Conservation (phyloP, 441 rosid species). For the Populus hybrid region DNA sequence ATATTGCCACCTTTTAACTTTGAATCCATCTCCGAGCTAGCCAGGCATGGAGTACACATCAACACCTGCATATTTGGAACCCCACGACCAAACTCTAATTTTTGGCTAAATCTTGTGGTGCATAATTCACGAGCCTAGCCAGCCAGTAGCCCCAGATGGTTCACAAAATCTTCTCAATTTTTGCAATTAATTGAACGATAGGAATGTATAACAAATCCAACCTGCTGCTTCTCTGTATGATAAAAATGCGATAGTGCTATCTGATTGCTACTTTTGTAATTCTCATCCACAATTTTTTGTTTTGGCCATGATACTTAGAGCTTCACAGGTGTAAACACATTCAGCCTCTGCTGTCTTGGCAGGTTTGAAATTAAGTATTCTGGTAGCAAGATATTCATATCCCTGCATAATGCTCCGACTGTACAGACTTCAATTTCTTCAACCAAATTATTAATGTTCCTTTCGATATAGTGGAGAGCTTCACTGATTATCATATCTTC, state of each 20-base stretch:
- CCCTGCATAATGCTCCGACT: background rate
- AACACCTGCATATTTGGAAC: background rate
- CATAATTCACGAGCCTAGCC: background rate
- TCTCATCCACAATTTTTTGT: constrained; percentile 11
- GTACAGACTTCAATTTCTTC: too few relatives aligned
- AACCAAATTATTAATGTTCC: too few relatives aligned
- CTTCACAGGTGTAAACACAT: background rate
- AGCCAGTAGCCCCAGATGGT: background rate
- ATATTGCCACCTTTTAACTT: background rate
- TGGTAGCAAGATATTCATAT: background rate
- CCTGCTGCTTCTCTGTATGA: background rate
- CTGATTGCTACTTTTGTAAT: constrained; percentile 1
- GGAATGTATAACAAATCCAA: background rate
- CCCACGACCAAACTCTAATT: background rate
- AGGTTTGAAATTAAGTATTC: too few relatives aligned
- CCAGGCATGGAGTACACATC: background rate
- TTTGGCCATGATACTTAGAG: background rate
- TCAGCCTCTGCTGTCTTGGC: background rate
- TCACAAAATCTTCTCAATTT: background rate
- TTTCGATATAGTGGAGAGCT: too few relatives aligned
- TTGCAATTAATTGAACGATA: background rate
- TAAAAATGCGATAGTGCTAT: background rate
- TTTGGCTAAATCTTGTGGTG: background rate
- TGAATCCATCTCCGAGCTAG: background rate
- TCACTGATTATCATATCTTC: too few relatives aligned